Percentiles rank a stretch among this genome's conserved stretches.
Evolutionary conservation across 805 yeast species (phyloP).

Genomic region (Candida parachauliodes): DNA sequence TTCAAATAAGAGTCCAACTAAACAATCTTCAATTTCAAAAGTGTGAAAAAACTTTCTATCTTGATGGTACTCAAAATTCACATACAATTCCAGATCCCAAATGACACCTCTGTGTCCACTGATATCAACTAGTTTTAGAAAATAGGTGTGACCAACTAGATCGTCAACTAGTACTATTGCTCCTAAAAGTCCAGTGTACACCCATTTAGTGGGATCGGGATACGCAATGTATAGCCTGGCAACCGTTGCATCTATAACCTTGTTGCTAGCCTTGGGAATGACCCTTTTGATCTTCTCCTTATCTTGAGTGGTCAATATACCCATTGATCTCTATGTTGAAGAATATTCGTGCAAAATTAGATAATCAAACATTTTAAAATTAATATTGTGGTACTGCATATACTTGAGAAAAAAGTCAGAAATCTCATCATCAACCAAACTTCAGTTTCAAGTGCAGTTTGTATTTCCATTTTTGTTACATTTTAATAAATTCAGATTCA

Average conservation of each 20-base stretch:
- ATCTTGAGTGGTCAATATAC: conserved; percentile 48
- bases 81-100: conserved; percentile 96
- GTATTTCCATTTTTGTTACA: too few relatives aligned
- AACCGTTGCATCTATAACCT: conserved; percentile 84
- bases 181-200: conserved; percentile 83
- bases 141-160: conserved; percentile 89
- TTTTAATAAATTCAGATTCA: too few relatives aligned
- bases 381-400: too few relatives aligned
- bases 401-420: too few relatives aligned
- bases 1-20: conserved; percentile 82
- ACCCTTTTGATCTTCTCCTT: conserved; percentile 88
- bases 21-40: conserved; percentile 89
- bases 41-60: conserved; percentile 94
- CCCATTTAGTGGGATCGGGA: conserved; percentile 81
- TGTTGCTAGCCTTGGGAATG: conserved; percentile 83
- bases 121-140: conserved; percentile 84
- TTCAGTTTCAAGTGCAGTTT: too few relatives aligned
- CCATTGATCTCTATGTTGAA: conserved; percentile 22
- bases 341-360: too few relatives aligned
- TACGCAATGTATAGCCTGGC: conserved; percentile 87
- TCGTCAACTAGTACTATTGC: conserved; percentile 88
- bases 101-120: conserved; percentile 78
- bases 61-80: conserved; percentile 84
- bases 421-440: too few relatives aligned
- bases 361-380: too few relatives aligned